phyloP scores from a whole-genome alignment of 768 basidiomycete genomes.

The Hypholoma fasciculare region DNA sequence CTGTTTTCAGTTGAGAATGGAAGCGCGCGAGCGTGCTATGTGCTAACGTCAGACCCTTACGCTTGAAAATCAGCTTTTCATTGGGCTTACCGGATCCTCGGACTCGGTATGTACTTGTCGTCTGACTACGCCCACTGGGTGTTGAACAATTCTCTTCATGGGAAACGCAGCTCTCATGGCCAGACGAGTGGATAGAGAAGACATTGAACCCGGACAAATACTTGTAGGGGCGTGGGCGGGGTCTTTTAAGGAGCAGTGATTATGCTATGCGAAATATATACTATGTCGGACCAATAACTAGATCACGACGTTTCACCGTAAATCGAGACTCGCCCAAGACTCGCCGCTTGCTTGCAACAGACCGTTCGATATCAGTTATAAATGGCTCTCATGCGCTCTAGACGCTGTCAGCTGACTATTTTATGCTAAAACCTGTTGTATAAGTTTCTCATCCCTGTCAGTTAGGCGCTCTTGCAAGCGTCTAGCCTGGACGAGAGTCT shows the following conservation, averaged over 20 bases:
- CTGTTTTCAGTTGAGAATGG: constrained; percentile 26
- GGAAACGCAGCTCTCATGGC: background rate
- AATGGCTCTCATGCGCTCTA: no score
- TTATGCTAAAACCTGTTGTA: no score
- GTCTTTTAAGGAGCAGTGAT: no score
- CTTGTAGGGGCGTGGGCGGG: no score
- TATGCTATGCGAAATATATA: no score
- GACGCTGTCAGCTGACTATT: no score
- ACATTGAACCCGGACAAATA: background rate
- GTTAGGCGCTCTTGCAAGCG: background rate
- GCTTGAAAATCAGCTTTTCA: no score
- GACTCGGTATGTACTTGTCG: constrained; percentile 6
- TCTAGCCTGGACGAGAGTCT: background rate
- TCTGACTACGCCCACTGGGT: background rate
- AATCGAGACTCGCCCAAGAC: no score
- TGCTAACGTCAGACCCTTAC: background rate
- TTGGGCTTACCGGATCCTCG: background rate
- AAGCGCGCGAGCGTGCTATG: constrained; percentile 16
- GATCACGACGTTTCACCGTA: no score
- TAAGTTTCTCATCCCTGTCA: background rate
- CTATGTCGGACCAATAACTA: no score
- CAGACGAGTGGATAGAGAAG: background rate
- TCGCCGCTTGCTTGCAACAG: no score
- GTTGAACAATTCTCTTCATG: constrained; percentile 5
- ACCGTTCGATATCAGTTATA: no score